Evolutionary conservation across 495 filamentous ascomycete species (phyloP).

Genomic region (Filosporella fistucella): DNA sequence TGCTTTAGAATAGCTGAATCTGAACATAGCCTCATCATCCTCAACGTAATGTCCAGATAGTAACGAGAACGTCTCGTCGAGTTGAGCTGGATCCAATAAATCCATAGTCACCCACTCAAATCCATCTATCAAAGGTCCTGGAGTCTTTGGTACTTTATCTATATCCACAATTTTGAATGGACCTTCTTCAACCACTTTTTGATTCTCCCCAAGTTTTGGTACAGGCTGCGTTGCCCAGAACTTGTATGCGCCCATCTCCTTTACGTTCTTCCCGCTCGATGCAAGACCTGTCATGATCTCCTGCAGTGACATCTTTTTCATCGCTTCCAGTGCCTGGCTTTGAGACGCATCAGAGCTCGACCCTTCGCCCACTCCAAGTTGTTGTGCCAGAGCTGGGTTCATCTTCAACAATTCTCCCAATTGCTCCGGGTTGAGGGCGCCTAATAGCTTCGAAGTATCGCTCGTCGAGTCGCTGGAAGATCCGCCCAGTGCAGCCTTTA

Average conservation of each 20-base stretch:
- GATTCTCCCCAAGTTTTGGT: conserved; percentile 66
- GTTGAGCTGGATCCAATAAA: conserved; percentile 52
- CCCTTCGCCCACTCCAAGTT: conserved; percentile 34
- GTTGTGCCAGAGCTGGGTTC: conserved; percentile 58
- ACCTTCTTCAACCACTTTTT: conserved; percentile 42
- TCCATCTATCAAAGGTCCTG: conserved; percentile 61
- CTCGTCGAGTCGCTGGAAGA: conserved; percentile 12
- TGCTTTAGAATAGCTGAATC: conserved; percentile 86
- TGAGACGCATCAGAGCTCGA: conserved; percentile 24
- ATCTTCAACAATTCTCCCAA: conserved; percentile 49
- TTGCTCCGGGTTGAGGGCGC: conserved; percentile 41
- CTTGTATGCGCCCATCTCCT: conserved; percentile 95
- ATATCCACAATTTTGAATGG: conserved; percentile 60
- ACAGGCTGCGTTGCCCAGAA: conserved; percentile 99
- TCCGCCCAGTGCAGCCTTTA: conserved; percentile 30
- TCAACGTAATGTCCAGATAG: conserved; percentile 93
- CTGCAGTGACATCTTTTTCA: conserved; percentile 66
- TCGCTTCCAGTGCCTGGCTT: conserved; percentile 44
- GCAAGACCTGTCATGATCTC: conserved; percentile 81
- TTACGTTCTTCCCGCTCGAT: conserved; percentile 75
- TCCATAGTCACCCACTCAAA: conserved; percentile 96
- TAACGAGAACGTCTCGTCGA: conserved; percentile 83
- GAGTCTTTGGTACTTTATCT: conserved; percentile 67
- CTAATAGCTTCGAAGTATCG: conserved; percentile 37
- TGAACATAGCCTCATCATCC: conserved; percentile 93